Evolutionary conservation across 148 eudicot genomes (phyloP), one percentile per base, ranked within the genome.

Genomic region (Tetragonia tetragonoides): DNA sequence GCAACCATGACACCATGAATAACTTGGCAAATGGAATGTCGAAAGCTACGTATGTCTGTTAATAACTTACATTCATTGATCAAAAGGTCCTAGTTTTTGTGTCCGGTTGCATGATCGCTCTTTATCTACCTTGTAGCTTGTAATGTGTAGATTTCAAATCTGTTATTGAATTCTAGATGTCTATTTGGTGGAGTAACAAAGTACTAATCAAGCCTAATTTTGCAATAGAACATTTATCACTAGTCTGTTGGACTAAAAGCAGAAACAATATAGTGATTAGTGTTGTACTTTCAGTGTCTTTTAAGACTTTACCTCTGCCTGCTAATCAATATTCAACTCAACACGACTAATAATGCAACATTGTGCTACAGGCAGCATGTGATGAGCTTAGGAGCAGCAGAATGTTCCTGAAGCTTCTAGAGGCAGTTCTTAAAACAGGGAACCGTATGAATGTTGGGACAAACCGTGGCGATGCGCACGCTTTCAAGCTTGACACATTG

Each of bases 361-460:
- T 75, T 57, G 46, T 79, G 38, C 79, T 62, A 78, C 93, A 95
- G 99, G 89, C 86, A 70, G 97, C 99, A 44, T 91, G 99, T 84
- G 97, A 95, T 66, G 99, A 95, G 82, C 85, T 95, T 67, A 88
- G 99, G 79, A 90, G 70, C 82, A 90, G 90, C 86, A 87, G 99
- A 76, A 89, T 93, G 97, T 95, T 95, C 83, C 76, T 95, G 76
- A 95, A 93, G 80, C 97, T 95, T 80, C 86, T 95, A 57, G 99
- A 95, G 83, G 99, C 97, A 2, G 97, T 95, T 24, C 86, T 95
- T 60, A 95, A 95, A 78, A 95, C 97, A 0, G 99, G 97, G 41
- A 93, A 95, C 82, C 97, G 97, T 61, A 95, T 95, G 99, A 95
- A 95, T 67, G 90, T 89, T 38, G 99, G 99, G 14, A 95, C 99